These are phyloP conservation scores for Fusarium robinianum DNA, from an alignment of 2,329 filamentous ascomycete species.

Conservation along the genomic window DNA sequence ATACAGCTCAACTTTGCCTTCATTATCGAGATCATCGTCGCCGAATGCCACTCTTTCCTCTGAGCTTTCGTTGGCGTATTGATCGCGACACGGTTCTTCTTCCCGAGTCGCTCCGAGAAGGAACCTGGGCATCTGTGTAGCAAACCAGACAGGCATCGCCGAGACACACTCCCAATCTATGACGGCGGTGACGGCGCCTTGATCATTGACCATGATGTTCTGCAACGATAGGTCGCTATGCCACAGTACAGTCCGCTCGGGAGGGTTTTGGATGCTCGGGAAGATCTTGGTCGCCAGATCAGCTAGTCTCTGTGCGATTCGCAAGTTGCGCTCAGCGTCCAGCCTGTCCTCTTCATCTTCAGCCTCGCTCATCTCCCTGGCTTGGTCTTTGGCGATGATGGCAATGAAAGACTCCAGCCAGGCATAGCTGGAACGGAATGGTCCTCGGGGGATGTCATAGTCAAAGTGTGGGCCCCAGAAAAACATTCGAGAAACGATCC, in stretches of 20 bases:
- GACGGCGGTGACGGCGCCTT: constrained; percentile 43
- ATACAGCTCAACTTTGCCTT: constrained; percentile 46
- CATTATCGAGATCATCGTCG: constrained; percentile 41
- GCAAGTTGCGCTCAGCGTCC: constrained; percentile 36
- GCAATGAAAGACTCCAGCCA: constrained; percentile 43
- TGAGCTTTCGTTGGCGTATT: constrained; percentile 37
- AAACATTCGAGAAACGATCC: constrained; percentile 41
- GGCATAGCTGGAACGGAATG: constrained; percentile 45
- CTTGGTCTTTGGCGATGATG: constrained; percentile 39
- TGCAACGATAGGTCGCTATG: constrained; percentile 43
- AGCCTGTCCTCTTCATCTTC: constrained; percentile 39
- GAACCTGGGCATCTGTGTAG: constrained; percentile 42
- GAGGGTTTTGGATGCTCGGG: constrained; percentile 26
- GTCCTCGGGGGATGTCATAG: constrained; percentile 43
- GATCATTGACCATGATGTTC: constrained; percentile 48
- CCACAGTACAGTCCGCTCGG: constrained; percentile 42
- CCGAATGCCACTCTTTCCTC: constrained; percentile 10
- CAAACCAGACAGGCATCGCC: constrained; percentile 46
- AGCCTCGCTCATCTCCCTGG: constrained; percentile 20
- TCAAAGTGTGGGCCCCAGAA: constrained; percentile 40
- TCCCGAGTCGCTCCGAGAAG: constrained; percentile 37
- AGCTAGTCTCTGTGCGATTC: constrained; percentile 36
- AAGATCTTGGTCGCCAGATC: constrained; percentile 41
- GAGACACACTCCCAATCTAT: constrained; percentile 52
- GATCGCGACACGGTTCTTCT: constrained; percentile 38